Percentiles rank a stretch among this genome's conserved stretches.
These are phyloP conservation scores for Sugiyamaella mastotermitis DNA, from an alignment of 805 yeast species.

Conservation along the genomic window DNA sequence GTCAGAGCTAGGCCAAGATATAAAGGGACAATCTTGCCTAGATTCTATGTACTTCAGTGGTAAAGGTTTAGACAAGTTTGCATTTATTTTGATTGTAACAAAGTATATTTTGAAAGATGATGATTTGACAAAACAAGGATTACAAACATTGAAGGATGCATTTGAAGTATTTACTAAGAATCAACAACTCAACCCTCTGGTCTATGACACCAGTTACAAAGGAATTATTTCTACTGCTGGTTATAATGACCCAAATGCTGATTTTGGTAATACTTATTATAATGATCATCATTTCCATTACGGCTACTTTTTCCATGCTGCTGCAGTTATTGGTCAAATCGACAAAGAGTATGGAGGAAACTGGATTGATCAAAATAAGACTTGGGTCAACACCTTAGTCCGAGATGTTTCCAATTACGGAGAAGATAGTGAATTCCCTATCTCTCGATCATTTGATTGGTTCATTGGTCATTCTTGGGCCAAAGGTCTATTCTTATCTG, in stretches of 20 bases:
- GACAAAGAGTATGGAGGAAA: constrained; percentile 47
- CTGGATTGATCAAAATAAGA: constrained; percentile 44
- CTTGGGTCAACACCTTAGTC: constrained; percentile 54
- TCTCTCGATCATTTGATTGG: constrained; percentile 64
- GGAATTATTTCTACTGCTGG: constrained; percentile 31
- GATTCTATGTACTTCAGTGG: constrained; percentile 92
- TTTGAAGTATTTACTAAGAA: constrained; percentile 64
- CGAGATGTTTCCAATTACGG: constrained; percentile 58
- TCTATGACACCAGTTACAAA: constrained; percentile 64
- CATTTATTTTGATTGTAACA: constrained; percentile 68
- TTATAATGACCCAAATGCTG: constrained; percentile 40
- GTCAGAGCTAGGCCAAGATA: constrained; percentile 49
- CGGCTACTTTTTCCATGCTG: constrained; percentile 76
- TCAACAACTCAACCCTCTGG: constrained; percentile 63
- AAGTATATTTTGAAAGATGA: constrained; percentile 56
- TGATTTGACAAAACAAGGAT: constrained; percentile 42
- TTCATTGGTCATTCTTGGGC: constrained; percentile 77
- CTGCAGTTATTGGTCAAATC: constrained; percentile 64
- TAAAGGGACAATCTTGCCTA: constrained; percentile 49
- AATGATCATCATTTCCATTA: constrained; percentile 86
- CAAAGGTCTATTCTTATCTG: constrained; percentile 55
- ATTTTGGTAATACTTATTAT: constrained; percentile 70
- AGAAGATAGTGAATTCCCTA: constrained; percentile 53
- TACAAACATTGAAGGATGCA: constrained; percentile 60
- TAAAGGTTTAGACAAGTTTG: constrained; percentile 82